Percentiles rank a stretch among this genome's conserved stretches.
Conservation (phyloP, 2,329 filamentous ascomycete species). For the Nemania sp. region DNA sequence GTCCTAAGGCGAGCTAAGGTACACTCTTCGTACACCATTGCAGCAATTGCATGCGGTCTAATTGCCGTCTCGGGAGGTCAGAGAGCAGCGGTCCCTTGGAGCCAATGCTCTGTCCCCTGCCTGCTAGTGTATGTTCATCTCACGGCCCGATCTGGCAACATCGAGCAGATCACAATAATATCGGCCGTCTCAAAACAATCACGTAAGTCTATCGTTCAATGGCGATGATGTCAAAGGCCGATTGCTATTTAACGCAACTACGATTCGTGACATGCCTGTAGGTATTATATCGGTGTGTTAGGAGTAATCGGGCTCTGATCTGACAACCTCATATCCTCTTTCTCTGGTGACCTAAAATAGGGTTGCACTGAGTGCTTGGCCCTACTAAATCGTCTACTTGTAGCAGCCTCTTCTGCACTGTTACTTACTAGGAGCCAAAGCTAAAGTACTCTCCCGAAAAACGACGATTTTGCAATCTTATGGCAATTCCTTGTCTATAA, state of each 20-base stretch:
- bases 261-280: background rate
- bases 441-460: no score
- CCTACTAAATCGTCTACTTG: no score
- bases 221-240: background rate
- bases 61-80: background rate
- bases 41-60: background rate
- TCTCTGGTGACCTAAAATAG: no score
- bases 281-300: background rate
- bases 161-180: conserved; percentile 12
- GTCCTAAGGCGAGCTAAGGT: no score
- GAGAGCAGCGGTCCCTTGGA: background rate
- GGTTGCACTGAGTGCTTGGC: no score
- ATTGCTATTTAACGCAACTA: background rate
- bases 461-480: no score
- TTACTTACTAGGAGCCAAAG: no score
- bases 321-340: no score
- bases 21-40: background rate
- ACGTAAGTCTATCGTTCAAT: background rate
- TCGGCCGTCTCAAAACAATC: no score
- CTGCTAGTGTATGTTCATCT: background rate
- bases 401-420: no score
- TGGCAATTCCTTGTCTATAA: no score
- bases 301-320: no score
- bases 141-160: background rate
- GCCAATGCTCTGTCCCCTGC: background rate